A percentile compares a stretch with the other conserved stretches of the same genome.
These are phyloP conservation scores for Neopestalotiopsis sp. DNA, from an alignment of 2,329 filamentous ascomycete genomes.

Conservation along the genomic window DNA sequence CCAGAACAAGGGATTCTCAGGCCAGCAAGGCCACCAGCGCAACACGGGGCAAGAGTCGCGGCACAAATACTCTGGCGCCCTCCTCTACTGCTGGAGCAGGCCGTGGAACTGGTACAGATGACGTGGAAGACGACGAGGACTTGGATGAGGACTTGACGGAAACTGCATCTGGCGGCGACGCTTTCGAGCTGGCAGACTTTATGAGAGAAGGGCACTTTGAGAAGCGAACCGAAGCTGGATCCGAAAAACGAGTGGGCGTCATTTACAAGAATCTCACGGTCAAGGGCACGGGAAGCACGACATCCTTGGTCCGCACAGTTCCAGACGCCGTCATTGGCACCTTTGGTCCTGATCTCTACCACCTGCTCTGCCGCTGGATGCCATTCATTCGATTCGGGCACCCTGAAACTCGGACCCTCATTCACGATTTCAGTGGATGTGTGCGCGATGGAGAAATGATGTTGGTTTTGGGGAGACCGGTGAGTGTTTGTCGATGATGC, in stretches of 20 bases:
- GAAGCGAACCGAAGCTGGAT: conserved; percentile 68
- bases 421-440: conserved; percentile 71
- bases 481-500: neutral
- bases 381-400: conserved; percentile 36
- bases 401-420: conserved; percentile 46
- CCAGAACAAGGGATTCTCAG: conserved; percentile 42
- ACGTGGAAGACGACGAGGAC: conserved; percentile 40
- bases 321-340: conserved; percentile 78
- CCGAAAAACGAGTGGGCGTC: conserved; percentile 79
- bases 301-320: conserved; percentile 73
- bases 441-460: conserved; percentile 75
- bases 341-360: conserved; percentile 81
- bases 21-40: conserved; percentile 26
- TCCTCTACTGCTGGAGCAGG: neutral
- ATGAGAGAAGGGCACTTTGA: conserved; percentile 78
- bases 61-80: neutral
- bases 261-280: conserved; percentile 79
- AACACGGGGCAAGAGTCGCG: conserved; percentile 16
- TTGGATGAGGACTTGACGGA: conserved; percentile 54
- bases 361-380: conserved; percentile 53
- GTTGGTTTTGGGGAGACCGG: conserved; percentile 61
- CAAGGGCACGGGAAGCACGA: conserved; percentile 70
- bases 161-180: conserved; percentile 36
- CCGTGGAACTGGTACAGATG: conserved; percentile 31
- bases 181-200: conserved; percentile 72